These are phyloP conservation scores for Dryas octopetala DNA, from an alignment of 306 rosid genomes.

Conservation along the genomic window DNA sequence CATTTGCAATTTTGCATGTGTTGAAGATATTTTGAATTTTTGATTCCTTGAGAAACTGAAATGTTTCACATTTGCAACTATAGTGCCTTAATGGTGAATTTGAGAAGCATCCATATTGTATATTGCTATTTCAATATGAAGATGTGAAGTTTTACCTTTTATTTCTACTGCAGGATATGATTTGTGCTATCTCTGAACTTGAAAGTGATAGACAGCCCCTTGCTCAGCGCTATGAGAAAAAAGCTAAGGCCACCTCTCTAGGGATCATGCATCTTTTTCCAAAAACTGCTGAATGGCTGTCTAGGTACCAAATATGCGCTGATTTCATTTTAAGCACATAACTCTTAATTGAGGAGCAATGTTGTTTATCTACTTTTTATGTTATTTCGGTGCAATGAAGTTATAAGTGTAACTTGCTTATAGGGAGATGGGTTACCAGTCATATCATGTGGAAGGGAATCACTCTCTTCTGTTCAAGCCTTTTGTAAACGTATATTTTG, in stretches of 20 bases:
- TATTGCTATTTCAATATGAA: background rate
- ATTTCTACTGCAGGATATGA: conserved; percentile 55
- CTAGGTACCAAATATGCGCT: conserved; percentile 44
- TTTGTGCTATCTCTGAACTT: conserved; percentile 82
- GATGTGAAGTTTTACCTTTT: conserved; percentile 8
- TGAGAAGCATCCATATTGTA: background rate
- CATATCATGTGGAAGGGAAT: conserved; percentile 43
- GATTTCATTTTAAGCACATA: conserved; percentile 16
- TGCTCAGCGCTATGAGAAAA: conserved; percentile 34
- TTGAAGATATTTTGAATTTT: background rate
- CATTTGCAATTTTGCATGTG: too few relatives aligned
- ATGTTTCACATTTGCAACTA: background rate
- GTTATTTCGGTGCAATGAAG: conserved; percentile 25
- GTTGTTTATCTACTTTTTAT: conserved; percentile 8
- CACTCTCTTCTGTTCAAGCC: conserved; percentile 51
- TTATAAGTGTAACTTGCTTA: conserved; percentile 31
- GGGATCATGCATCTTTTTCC: conserved; percentile 81
- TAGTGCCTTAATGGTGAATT: background rate
- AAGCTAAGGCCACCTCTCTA: conserved; percentile 46
- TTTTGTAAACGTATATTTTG: conserved; percentile 63
- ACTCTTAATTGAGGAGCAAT: background rate
- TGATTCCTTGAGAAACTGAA: background rate
- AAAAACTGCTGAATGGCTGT: conserved; percentile 55
- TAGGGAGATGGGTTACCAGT: conserved; percentile 63
- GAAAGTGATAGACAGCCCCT: conserved; percentile 84